phyloP scores from a whole-genome alignment of 768 basidiomycete genomes.

The Boletus vinaceobasis region DNA sequence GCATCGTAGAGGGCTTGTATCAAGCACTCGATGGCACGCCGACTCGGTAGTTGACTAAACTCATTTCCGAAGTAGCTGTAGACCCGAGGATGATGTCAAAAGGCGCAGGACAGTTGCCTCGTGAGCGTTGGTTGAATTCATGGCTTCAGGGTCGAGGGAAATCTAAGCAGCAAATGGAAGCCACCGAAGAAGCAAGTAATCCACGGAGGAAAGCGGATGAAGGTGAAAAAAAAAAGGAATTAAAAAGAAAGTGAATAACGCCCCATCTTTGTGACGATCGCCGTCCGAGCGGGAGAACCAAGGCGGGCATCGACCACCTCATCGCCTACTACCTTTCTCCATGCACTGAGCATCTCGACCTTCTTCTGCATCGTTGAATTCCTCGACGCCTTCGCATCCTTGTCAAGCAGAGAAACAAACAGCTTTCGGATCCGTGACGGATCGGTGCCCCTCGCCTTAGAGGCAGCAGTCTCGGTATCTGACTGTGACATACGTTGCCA shows the following conservation, averaged over 20 bases:
- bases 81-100: background rate
- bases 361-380: no score
- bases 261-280: no score
- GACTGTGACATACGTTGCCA: background rate
- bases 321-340: no score
- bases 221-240: background rate
- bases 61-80: background rate
- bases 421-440: background rate
- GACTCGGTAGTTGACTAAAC: no score
- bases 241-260: background rate
- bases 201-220: background rate
- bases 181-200: background rate
- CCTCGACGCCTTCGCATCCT: no score
- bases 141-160: background rate
- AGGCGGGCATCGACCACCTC: no score
- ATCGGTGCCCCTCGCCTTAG: background rate
- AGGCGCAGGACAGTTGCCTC: background rate
- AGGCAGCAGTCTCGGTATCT: no score
- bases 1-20: no score
- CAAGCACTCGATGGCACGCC: no score
- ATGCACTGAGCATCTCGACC: no score
- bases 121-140: background rate
- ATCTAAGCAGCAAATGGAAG: background rate
- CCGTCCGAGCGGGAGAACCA: no score
- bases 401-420: constrained; percentile 8